A percentile compares a stretch with the other conserved stretches of the same genome.
phyloP scores from a whole-genome alignment of 2,329 filamentous ascomycete species.

The Massarina eburnea region DNA sequence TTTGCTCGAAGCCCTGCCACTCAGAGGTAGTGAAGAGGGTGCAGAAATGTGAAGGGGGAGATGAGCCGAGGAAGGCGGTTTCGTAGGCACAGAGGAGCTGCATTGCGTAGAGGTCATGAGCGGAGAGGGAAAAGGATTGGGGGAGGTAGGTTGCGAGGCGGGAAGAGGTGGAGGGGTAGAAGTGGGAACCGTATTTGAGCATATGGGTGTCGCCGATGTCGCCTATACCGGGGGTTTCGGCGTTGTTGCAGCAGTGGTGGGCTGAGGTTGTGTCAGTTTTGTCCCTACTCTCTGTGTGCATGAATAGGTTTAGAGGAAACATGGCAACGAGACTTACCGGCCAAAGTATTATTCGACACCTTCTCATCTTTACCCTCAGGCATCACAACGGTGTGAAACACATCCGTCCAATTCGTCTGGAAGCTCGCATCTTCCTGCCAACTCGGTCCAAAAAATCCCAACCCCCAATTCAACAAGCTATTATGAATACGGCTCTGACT shows the following conservation, averaged over 20 bases:
- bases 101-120: constrained; percentile 53
- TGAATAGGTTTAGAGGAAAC: too few species aligned
- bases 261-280: too few species aligned
- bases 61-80: constrained; percentile 50
- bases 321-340: constrained; percentile 1
- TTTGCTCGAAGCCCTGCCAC: constrained; percentile 58
- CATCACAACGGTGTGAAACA: constrained; percentile 54
- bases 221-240: constrained; percentile 19
- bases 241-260: constrained; percentile 10
- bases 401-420: constrained; percentile 44
- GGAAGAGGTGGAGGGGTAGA: constrained; percentile 48
- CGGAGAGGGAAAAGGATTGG: constrained; percentile 50
- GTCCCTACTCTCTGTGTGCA: too few species aligned
- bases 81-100: constrained; percentile 59
- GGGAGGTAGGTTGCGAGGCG: constrained; percentile 54
- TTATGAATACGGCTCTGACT: constrained; percentile 58
- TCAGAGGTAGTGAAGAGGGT: constrained; percentile 57
- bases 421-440: constrained; percentile 44
- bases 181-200: constrained; percentile 50
- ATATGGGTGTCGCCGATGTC: constrained; percentile 47
- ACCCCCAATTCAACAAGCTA: constrained; percentile 55
- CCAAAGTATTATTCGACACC: constrained; percentile 51
- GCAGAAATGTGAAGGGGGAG: constrained; percentile 57
- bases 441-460: constrained; percentile 56
- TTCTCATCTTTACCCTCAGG: constrained; percentile 49